phyloP scores from a whole-genome alignment of 805 yeast genomes.

The Dipodascus albidus region DNA sequence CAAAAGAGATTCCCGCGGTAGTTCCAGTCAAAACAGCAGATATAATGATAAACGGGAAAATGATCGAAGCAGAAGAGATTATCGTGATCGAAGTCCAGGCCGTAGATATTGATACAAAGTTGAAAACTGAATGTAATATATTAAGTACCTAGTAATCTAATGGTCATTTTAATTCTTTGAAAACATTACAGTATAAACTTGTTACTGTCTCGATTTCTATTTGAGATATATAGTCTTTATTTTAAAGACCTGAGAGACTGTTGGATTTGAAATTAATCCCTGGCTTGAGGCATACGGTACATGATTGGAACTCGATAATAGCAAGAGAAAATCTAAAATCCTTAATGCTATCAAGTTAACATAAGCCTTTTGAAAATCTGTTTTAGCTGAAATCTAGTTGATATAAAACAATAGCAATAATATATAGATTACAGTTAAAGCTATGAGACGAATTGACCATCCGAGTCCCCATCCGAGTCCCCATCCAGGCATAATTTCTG shows the following conservation, averaged over 20 bases:
- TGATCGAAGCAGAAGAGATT: constrained; percentile 4
- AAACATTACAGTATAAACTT: too few relatives aligned
- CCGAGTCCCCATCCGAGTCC: constrained; percentile 40
- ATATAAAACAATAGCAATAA: constrained; percentile 27
- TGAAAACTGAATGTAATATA: background rate
- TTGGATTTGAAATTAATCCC: too few relatives aligned
- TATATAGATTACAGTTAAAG: constrained; percentile 22
- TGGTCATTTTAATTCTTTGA: background rate
- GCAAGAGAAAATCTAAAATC: constrained; percentile 20
- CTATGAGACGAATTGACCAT: constrained; percentile 48
- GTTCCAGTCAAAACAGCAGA: background rate
- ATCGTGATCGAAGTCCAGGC: constrained; percentile 10
- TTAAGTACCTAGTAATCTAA: background rate
- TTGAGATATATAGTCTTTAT: constrained; percentile 8
- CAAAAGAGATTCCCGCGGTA: background rate
- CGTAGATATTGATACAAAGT: constrained; percentile 6
- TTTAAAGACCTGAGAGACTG: too few relatives aligned
- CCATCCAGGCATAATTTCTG: constrained; percentile 32
- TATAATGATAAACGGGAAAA: constrained; percentile 7
- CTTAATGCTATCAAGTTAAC: constrained; percentile 22
- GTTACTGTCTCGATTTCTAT: too few relatives aligned
- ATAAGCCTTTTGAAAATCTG: background rate
- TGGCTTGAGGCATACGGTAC: constrained; percentile 15
- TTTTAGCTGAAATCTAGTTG: constrained; percentile 15
- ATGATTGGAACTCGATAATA: constrained; percentile 33